A percentile compares a stretch with the other conserved stretches of the same genome.
Conservation (phyloP, 2,329 filamentous ascomycete species). For the Stenocarpella maydis region DNA sequence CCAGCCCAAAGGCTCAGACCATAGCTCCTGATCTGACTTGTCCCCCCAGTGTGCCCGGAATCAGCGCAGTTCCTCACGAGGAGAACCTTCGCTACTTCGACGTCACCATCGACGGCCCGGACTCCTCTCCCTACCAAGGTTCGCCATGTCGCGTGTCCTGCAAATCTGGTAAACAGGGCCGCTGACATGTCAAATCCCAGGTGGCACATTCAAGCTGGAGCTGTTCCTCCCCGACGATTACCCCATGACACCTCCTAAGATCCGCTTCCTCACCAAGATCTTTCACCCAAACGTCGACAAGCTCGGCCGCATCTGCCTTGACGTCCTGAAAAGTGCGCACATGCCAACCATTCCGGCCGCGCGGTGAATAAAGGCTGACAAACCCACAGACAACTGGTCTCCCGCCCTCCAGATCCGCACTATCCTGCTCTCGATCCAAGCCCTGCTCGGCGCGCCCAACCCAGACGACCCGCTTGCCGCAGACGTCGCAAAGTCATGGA, state of each 20-base stretch:
- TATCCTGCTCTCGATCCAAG: slow-evolving; percentile 98
- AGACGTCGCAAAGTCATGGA: slow-evolving; percentile 97
- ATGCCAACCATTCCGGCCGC: neutral
- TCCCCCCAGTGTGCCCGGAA: slow-evolving; percentile 83
- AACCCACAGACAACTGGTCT: slow-evolving; percentile 88
- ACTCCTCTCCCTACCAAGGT: slow-evolving; percentile 96
- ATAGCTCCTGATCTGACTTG: slow-evolving; percentile 7
- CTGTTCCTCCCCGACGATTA: slow-evolving; percentile 98
- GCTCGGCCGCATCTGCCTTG: slow-evolving; percentile 93
- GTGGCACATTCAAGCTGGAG: slow-evolving; percentile 93
- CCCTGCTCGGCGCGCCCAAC: slow-evolving; percentile 93
- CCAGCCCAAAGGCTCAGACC: slow-evolving; percentile 13
- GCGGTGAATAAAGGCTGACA: neutral
- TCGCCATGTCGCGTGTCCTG: slow-evolving; percentile 38
- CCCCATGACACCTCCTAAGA: slow-evolving; percentile 98
- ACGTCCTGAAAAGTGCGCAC: slow-evolving; percentile 89
- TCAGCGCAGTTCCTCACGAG: slow-evolving; percentile 93
- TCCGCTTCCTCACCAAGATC: slow-evolving; percentile 98
- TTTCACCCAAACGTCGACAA: slow-evolving; percentile 99
- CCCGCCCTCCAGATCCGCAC: slow-evolving; percentile 97
- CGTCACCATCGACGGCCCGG: slow-evolving; percentile 92
- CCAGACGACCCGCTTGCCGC: slow-evolving; percentile 98
- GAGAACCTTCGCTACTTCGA: slow-evolving; percentile 99
- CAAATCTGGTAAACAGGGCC: neutral
- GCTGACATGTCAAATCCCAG: slow-evolving; percentile 45